Conservation (phyloP, 2,329 filamentous ascomycete genomes). For the Pezicula neosporulosa region DNA sequence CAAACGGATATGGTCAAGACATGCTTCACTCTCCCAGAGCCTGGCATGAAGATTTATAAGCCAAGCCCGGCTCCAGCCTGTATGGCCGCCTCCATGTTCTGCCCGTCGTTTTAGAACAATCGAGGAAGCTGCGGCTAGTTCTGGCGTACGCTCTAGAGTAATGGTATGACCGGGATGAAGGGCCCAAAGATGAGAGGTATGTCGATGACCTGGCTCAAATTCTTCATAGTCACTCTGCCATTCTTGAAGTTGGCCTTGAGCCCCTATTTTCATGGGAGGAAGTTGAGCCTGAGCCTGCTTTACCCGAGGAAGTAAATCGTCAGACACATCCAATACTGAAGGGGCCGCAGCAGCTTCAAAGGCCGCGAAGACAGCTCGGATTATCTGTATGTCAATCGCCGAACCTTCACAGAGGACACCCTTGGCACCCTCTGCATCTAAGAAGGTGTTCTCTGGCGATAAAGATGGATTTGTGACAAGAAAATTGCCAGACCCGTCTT, state of each 20-base stretch:
- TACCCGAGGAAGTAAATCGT: constrained; percentile 20
- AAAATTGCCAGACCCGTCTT: constrained; percentile 22
- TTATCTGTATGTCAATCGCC: constrained; percentile 43
- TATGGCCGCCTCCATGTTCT: constrained; percentile 38
- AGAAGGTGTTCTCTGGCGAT: constrained; percentile 35
- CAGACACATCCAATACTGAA: constrained; percentile 27
- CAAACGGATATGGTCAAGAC: constrained; percentile 33
- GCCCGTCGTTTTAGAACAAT: constrained; percentile 29
- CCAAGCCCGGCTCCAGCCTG: constrained; percentile 47
- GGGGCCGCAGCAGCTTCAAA: constrained; percentile 15
- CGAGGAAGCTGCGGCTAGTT: constrained; percentile 25
- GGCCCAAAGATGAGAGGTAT: constrained; percentile 41
- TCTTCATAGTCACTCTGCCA: constrained; percentile 35
- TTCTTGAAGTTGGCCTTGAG: constrained; percentile 36
- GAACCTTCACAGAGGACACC: constrained; percentile 39
- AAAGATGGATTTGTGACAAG: constrained; percentile 34
- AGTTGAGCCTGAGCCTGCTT: constrained; percentile 9
- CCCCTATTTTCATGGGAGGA: constrained; percentile 22
- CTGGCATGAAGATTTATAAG: constrained; percentile 40
- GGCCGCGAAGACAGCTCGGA: constrained; percentile 34
- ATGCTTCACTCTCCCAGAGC: constrained; percentile 34
- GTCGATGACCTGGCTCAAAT: constrained; percentile 39
- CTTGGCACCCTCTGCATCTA: constrained; percentile 11
- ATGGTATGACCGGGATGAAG: constrained; percentile 38
- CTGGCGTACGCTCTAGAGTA: constrained; percentile 28